Evolutionary conservation across 2,329 filamentous ascomycete genomes (phyloP).

Genomic region (Colletotrichum siamense): DNA sequence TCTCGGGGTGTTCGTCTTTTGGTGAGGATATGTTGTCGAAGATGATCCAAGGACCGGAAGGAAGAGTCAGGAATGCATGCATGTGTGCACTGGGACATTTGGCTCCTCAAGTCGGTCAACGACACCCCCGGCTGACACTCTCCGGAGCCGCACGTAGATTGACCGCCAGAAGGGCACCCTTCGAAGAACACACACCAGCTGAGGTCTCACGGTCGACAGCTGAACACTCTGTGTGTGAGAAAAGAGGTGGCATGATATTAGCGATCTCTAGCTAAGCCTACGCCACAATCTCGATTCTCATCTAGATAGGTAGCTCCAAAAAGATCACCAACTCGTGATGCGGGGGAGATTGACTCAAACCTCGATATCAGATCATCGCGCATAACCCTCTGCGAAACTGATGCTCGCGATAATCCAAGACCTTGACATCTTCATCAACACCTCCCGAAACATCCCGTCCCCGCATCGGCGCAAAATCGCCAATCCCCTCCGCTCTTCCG

Average conservation of each 20-base stretch:
- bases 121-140: neutral
- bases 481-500: neutral
- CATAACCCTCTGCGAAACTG: neutral
- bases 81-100: neutral
- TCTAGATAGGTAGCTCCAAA: neutral
- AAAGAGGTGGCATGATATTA: neutral
- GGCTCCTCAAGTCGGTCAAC: neutral
- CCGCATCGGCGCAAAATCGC: neutral
- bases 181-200: neutral
- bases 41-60: neutral
- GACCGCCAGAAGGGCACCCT: neutral
- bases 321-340: neutral
- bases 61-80: neutral
- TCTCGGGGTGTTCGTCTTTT: neutral
- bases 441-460: conserved; percentile 4
- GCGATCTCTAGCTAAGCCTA: neutral
- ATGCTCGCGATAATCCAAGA: neutral
- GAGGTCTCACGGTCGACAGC: neutral
- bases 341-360: neutral
- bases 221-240: neutral
- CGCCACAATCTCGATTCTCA: conserved; percentile 10
- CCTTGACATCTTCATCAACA: neutral
- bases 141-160: neutral
- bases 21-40: neutral
- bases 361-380: neutral